Evolutionary conservation across 805 yeast species (phyloP), one percentile per base, ranked within the genome.

Genomic region (Saccharomycopsis sp.): DNA sequence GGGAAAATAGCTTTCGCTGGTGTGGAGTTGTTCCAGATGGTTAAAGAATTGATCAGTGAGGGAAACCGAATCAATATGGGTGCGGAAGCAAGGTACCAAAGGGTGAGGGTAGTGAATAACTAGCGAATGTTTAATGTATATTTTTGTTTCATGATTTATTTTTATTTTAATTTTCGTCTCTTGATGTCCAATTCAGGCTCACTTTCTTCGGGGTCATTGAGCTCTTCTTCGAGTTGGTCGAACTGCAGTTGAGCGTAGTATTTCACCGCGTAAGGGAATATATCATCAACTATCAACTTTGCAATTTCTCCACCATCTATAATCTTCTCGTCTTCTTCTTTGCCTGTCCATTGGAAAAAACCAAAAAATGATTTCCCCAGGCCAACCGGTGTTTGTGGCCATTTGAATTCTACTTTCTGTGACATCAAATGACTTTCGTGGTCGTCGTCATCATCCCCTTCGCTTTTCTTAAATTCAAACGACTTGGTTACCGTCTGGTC

Each of bases 321-420:
- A 16, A 14, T 9, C 2, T 40, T 38, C 8, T 24, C 43, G 16
- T 38, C 27, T 6, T 86, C 82, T 51, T 79, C 81, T 28, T 64
- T 59, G 0, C 95, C 95, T 1, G 93, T 82, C 89, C 94, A 88
- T 39, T 68, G 67, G 58, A 88, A 89, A 81, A 89, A 89, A 4
- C 87, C 81, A 61, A 90, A 89, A 56, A 90, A 82, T 11, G 90
- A 79, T 56, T 81, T 45, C 67, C 66, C 54, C 72, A 77, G 60
- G 81, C 81, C 35, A 77, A 28, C 71, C n/a, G n/a, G n/a, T 34
- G 74, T 79, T 21, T 61, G 53, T 4, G 95, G 95, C 96, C 96
- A 87, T 43, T 68, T 55, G 14, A 88, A 62, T 1, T 62, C 66
- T 2, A 23, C 23, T 39, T 38, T 32, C 42, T 21, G 24, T 35